Base-by-base conservation (phyloP, 495 filamentous ascomycete species). In the Daldinia caldariorum region DNA sequence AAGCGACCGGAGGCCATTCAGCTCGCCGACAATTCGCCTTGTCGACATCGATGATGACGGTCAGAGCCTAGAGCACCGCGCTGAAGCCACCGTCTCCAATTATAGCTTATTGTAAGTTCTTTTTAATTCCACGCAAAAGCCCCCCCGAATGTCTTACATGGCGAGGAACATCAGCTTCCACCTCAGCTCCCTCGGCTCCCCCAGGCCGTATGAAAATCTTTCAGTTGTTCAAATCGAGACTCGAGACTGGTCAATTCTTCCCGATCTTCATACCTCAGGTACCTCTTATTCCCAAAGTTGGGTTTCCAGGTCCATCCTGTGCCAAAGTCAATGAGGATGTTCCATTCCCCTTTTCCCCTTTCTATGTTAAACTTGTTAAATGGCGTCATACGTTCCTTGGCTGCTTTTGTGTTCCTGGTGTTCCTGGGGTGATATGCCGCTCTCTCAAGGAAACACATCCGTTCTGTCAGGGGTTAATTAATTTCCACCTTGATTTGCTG, bases 91-190 rank as follows among this genome's bases (percentile, higher is more conserved):
- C 56, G 51, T 61, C 63, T 39, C 70, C 70, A 65, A 68, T 63
- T 62, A 65, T 61, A 75, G 63, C 63, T 55, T 67, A 50, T 51
- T 67, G 73, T 75, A 65, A 73, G 73, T 75, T 41, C 43, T 31
- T 55, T 34, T 58, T 49, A 35, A 29, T 66, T 43, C 37, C 37
- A 34, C 65, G 29, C 41, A 59, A 74, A 61, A 35, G n/a, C n/a
- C 43, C 18, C 37, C 37, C 37, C 9, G 18, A 47, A 47, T 47
- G 18, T 18, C 43, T 47, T 39, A 39, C 6, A 39, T 39, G 10
- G 43, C 0, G 18, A 47, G 18, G 16, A 43, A 32, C 58, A 60
- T 61, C 67, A 65, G 58, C 66, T 29, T 51, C 47, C 41, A 39
- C 41, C 22, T 61, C 56, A 63, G 61, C 65, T 62, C 20, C 31